Evolutionary conservation across 2,329 filamentous ascomycete species (phyloP).

Genomic region (Cercospora zeina): DNA sequence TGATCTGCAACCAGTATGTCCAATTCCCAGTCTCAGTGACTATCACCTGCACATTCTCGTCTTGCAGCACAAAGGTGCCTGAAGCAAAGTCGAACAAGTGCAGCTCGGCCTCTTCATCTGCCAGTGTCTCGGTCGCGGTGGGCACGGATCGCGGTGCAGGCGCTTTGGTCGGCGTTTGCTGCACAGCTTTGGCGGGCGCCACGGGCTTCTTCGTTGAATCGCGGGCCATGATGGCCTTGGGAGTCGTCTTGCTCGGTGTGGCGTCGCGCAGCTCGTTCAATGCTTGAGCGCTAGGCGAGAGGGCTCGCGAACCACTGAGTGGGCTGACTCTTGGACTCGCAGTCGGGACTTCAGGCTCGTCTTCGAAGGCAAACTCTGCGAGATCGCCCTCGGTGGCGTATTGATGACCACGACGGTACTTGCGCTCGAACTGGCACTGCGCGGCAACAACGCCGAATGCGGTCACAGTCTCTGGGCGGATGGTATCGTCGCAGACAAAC

Average conservation of each 20-base stretch:
- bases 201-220: constrained; percentile 35
- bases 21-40: constrained; percentile 86
- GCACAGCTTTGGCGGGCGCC: constrained; percentile 42
- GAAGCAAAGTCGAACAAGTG: constrained; percentile 91
- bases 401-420: constrained; percentile 77
- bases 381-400: constrained; percentile 81
- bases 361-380: constrained; percentile 74
- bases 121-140: constrained; percentile 69
- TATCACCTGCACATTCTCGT: constrained; percentile 70
- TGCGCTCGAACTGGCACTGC: constrained; percentile 97
- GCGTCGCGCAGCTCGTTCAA: constrained; percentile 35
- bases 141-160: constrained; percentile 64
- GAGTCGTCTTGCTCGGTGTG: constrained; percentile 29
- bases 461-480: constrained; percentile 68
- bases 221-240: constrained; percentile 36
- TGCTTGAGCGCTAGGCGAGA: constrained; percentile 36
- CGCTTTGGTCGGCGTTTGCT: constrained; percentile 55
- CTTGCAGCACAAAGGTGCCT: constrained; percentile 80
- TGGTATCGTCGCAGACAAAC: constrained; percentile 84
- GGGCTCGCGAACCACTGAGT: constrained; percentile 35
- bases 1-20: constrained; percentile 94
- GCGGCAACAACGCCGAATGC: constrained; percentile 80
- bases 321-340: constrained; percentile 60
- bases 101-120: constrained; percentile 76
- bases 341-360: constrained; percentile 61